Conservation (phyloP, 2,329 filamentous ascomycete species). For the Clonostachys rhizophaga region DNA sequence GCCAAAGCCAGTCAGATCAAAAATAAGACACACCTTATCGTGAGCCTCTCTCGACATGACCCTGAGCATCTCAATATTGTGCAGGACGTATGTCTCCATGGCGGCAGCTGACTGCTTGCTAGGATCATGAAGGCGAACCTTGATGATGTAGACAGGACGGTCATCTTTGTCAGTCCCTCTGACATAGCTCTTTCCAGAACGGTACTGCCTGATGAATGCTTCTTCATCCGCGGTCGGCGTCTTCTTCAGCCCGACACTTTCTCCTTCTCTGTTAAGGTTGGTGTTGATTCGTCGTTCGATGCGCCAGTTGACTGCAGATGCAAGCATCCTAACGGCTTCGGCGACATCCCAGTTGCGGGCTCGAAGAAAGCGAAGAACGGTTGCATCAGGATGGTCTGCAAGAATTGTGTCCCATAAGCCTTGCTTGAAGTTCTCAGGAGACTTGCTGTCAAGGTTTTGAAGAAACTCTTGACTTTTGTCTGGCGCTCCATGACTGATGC, state of each 20-base stretch:
- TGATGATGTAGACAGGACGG: slow-evolving; percentile 28
- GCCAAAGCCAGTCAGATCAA: slow-evolving; percentile 68
- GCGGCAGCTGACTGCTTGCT: slow-evolving; percentile 21
- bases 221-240: slow-evolving; percentile 15
- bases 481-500: neutral
- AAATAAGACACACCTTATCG: slow-evolving; percentile 40
- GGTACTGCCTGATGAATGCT: slow-evolving; percentile 27
- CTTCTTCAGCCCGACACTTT: slow-evolving; percentile 17
- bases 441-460: slow-evolving; percentile 15
- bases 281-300: slow-evolving; percentile 21
- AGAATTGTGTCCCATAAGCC: slow-evolving; percentile 10
- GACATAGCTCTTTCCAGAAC: slow-evolving; percentile 29
- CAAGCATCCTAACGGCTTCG: slow-evolving; percentile 30
- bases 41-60: slow-evolving; percentile 8
- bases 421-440: neutral
- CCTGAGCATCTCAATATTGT: slow-evolving; percentile 29
- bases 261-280: slow-evolving; percentile 23
- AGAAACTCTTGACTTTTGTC: slow-evolving; percentile 3
- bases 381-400: slow-evolving; percentile 28
- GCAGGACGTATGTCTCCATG: slow-evolving; percentile 29
- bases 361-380: slow-evolving; percentile 31
- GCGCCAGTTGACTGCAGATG: slow-evolving; percentile 29
- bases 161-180: slow-evolving; percentile 25
- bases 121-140: slow-evolving; percentile 23
- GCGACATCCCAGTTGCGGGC: slow-evolving; percentile 33